These are phyloP conservation scores for Grigorovia yakushimaensis DNA, from an alignment of 805 yeast species.

Conservation along the genomic window DNA sequence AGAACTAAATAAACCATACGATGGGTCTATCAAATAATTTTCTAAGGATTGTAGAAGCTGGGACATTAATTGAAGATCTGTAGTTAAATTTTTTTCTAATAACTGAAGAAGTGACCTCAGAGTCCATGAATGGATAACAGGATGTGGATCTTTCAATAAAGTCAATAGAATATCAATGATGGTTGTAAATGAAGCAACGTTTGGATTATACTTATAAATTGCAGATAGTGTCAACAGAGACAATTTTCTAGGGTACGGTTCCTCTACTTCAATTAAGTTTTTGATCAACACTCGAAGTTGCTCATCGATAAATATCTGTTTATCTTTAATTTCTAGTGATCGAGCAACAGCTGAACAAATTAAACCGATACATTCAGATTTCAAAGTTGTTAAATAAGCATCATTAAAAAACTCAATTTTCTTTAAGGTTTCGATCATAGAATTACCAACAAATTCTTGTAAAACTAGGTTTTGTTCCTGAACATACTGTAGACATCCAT, in stretches of 20 bases:
- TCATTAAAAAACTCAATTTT: slow-evolving; percentile 34
- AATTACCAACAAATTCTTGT: slow-evolving; percentile 32
- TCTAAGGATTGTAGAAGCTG: slow-evolving; percentile 35
- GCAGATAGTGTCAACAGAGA: slow-evolving; percentile 41
- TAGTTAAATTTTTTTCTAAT: slow-evolving; percentile 45
- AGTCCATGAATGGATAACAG: slow-evolving; percentile 68
- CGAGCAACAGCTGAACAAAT: slow-evolving; percentile 30
- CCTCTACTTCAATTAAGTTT: slow-evolving; percentile 51
- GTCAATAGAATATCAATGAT: slow-evolving; percentile 50
- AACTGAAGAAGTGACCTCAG: slow-evolving; percentile 48
- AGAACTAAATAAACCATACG: slow-evolving; percentile 38
- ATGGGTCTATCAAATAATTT: slow-evolving; percentile 35
- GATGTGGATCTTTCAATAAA: slow-evolving; percentile 71
- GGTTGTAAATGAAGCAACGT: slow-evolving; percentile 31
- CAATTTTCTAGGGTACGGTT: slow-evolving; percentile 57
- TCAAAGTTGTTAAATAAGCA: slow-evolving; percentile 34
- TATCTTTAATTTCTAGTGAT: slow-evolving; percentile 5
- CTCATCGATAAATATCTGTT: slow-evolving; percentile 22
- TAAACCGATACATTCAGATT: slow-evolving; percentile 52
- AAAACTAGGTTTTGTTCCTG: slow-evolving; percentile 18
- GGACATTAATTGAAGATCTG: slow-evolving; percentile 36
- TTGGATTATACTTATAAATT: slow-evolving; percentile 34
- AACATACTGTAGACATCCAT: slow-evolving; percentile 34
- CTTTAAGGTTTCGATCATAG: slow-evolving; percentile 43
- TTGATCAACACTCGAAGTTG: slow-evolving; percentile 49